These are phyloP conservation scores for Apiospora marii DNA, from an alignment of 2,329 filamentous ascomycete genomes.

Conservation along the genomic window DNA sequence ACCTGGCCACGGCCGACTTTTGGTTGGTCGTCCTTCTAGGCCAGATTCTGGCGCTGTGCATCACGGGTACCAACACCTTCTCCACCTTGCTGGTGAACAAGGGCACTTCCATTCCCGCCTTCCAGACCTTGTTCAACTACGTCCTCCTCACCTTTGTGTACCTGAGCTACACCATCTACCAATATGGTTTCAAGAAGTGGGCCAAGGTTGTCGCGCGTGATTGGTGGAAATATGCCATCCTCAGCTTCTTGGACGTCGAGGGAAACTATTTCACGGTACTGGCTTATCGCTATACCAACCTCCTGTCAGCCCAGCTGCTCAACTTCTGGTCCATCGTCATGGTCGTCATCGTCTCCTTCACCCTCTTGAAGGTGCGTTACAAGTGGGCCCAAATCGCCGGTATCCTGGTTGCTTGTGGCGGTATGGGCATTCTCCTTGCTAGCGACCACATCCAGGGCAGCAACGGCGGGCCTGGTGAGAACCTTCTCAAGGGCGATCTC, in stretches of 20 bases:
- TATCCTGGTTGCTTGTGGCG: constrained; percentile 89
- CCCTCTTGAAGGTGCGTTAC: constrained; percentile 88
- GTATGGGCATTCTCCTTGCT: constrained; percentile 85
- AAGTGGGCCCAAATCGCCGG: constrained; percentile 84
- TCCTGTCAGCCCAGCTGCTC: constrained; percentile 91
- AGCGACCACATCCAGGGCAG: constrained; percentile 84
- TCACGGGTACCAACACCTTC: constrained; percentile 93
- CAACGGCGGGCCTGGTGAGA: constrained; percentile 71
- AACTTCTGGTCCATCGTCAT: constrained; percentile 99
- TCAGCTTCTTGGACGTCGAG: constrained; percentile 92
- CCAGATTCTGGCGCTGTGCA: constrained; percentile 86
- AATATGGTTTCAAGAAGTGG: constrained; percentile 80
- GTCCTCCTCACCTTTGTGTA: constrained; percentile 84
- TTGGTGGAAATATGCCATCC: constrained; percentile 93
- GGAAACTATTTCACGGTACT: constrained; percentile 98
- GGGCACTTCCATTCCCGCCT: constrained; percentile 86
- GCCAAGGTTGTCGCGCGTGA: constrained; percentile 68
- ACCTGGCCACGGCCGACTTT: constrained; percentile 85
- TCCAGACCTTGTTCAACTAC: constrained; percentile 97
- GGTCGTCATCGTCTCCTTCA: constrained; percentile 85
- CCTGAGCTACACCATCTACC: constrained; percentile 79
- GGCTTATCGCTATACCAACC: constrained; percentile 91
- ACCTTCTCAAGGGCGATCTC: constrained; percentile 88
- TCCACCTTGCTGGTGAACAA: constrained; percentile 72
- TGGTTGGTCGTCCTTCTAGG: constrained; percentile 84